Conservation (phyloP, 331 rosid species). For the Prunus yedoensis region DNA sequence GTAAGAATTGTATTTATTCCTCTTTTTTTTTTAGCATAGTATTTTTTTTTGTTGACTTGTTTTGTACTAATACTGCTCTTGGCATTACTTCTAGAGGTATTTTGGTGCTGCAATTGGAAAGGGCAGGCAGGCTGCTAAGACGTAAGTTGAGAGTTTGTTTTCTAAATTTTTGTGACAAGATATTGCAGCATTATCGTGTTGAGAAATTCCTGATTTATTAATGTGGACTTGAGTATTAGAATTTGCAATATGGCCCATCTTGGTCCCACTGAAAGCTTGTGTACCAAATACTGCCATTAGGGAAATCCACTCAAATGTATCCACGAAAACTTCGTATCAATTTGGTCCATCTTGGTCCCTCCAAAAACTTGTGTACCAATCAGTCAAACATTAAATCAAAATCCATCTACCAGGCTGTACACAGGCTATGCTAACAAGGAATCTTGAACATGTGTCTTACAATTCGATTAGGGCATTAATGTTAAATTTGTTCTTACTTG, state of each 20-base stretch:
- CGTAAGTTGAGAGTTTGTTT: constrained; percentile 53
- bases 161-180: not conserved
- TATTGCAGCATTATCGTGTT: not conserved
- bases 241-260: not conserved
- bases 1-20: not conserved
- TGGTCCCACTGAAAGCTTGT: not conserved
- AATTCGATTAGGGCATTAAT: not conserved
- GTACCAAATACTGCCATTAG: not conserved
- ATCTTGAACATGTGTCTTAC: not conserved
- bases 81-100: constrained; percentile 59
- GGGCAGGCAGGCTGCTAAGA: constrained; percentile 98
- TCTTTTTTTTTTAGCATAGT: not conserved
- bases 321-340: not conserved
- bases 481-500: not conserved
- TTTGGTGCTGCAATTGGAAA: constrained; percentile 99
- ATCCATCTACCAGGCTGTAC: not conserved
- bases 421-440: not conserved
- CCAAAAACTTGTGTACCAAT: not conserved
- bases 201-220: not conserved
- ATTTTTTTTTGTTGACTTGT: not conserved
- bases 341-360: not conserved
- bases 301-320: too few relatives aligned
- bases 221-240: not conserved
- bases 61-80: constrained; percentile 32
- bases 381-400: not conserved